Evolutionary conservation across 2,329 filamentous ascomycete species (phyloP).

Genomic region (Cercospora canescens): DNA sequence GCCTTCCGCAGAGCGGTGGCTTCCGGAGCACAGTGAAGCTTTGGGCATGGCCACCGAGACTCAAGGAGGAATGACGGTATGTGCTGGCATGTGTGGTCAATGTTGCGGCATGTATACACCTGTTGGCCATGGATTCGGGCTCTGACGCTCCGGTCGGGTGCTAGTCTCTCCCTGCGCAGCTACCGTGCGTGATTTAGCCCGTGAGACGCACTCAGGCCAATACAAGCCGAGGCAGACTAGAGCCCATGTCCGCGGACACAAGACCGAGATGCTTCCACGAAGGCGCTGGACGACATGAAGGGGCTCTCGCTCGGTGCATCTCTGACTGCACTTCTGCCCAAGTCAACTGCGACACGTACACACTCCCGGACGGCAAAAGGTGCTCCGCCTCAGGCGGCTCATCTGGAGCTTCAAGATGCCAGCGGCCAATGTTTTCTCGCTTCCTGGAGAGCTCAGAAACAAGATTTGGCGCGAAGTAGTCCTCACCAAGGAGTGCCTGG

Average conservation of each 20-base stretch:
- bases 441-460: slow-evolving; percentile 23
- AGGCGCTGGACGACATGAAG: not conserved
- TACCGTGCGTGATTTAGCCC: not conserved
- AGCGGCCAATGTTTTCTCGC: slow-evolving; percentile 1
- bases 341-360: not conserved
- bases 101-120: not conserved
- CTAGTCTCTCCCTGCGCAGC: not conserved
- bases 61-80: not conserved
- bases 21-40: no score
- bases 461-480: slow-evolving; percentile 19
- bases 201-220: not conserved
- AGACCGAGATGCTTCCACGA: not conserved
- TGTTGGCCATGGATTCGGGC: not conserved
- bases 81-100: not conserved
- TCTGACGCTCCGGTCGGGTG: not conserved
- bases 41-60: not conserved
- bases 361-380: no score
- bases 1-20: no score
- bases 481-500: slow-evolving; percentile 1
- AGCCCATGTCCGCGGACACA: not conserved
- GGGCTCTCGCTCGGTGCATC: not conserved
- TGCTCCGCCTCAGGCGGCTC: not conserved
- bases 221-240: not conserved
- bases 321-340: not conserved
- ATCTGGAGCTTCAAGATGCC: not conserved